phyloP scores from a whole-genome alignment of 2,329 filamentous ascomycete genomes.

The Cadophora sp. region DNA sequence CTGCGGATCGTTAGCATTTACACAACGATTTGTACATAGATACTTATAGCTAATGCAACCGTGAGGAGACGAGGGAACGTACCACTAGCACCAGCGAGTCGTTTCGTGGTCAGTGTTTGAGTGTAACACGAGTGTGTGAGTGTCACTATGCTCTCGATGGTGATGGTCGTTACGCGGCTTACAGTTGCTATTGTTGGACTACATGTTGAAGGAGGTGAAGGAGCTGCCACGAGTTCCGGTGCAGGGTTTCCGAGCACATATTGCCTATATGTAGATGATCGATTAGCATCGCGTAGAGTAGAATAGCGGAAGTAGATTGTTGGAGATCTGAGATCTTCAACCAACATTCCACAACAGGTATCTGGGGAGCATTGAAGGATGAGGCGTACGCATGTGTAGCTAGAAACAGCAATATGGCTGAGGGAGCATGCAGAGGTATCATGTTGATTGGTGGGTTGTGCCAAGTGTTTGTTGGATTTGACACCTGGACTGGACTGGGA shows the following conservation, averaged over 20 bases:
- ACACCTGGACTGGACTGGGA: neutral
- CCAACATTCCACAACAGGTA: neutral
- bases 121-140: slow-evolving; percentile 41
- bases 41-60: neutral
- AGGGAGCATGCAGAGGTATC: slow-evolving; percentile 1
- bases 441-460: slow-evolving; percentile 1
- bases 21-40: neutral
- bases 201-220: slow-evolving; percentile 12
- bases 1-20: slow-evolving; percentile 13
- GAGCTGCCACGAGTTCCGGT: neutral
- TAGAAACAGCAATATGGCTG: slow-evolving; percentile 10
- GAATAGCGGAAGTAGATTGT: neutral
- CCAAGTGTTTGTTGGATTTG: neutral
- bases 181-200: slow-evolving; percentile 26
- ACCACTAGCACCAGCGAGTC: slow-evolving; percentile 3
- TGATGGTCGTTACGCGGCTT: slow-evolving; percentile 32
- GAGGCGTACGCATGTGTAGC: slow-evolving; percentile 7
- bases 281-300: slow-evolving; percentile 6
- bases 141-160: slow-evolving; percentile 23
- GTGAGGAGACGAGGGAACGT: neutral
- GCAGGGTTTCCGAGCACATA: slow-evolving; percentile 12
- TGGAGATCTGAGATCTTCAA: neutral
- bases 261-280: neutral
- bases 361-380: neutral
- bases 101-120: slow-evolving; percentile 34